Evolutionary conservation across 1,284 basidiomycete species (phyloP).

Genomic region (Sporisorium reilianum): DNA sequence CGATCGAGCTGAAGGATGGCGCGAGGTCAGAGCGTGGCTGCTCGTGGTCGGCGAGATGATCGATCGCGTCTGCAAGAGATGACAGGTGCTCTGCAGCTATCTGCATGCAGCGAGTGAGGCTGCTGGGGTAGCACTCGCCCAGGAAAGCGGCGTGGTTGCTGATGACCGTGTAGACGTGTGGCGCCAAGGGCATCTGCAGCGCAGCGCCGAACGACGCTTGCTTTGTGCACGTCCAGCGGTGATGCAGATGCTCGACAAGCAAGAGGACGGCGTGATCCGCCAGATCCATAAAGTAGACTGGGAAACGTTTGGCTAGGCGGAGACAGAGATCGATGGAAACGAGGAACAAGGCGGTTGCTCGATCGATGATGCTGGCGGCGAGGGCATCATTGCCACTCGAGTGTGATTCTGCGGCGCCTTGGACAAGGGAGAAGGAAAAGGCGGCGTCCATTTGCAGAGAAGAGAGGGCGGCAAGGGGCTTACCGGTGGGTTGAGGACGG

Average conservation of each 20-base stretch:
- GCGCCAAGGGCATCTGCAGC: conserved; percentile 17
- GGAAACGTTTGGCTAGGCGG: conserved; percentile 21
- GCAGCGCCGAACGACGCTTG: conserved; percentile 13
- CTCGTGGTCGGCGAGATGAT: conserved; percentile 9
- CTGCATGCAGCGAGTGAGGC: conserved; percentile 16
- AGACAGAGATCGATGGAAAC: conserved; percentile 31
- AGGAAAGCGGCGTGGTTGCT: conserved; percentile 22
- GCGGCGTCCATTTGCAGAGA: conserved; percentile 18
- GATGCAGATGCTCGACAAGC: conserved; percentile 31
- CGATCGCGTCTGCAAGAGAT: conserved; percentile 16
- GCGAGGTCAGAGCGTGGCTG: neutral
- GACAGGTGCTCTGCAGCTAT: conserved; percentile 34
- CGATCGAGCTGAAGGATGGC: conserved; percentile 7
- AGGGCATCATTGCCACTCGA: neutral
- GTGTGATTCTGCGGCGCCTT: neutral
- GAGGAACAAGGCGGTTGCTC: conserved; percentile 31
- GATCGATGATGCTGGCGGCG: conserved; percentile 2
- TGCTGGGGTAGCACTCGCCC: conserved; percentile 11
- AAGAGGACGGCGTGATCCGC: conserved; percentile 32
- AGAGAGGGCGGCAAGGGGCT: conserved; percentile 21
- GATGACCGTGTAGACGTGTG: conserved; percentile 17
- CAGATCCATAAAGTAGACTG: conserved; percentile 26
- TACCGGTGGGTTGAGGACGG: conserved; percentile 36
- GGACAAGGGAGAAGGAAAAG: conserved; percentile 14
- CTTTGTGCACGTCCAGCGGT: conserved; percentile 42